Evolutionary conservation across 495 filamentous ascomycete genomes (phyloP), one percentile per base, ranked within the genome.

Genomic region (Chlorociboria aeruginascens): DNA sequence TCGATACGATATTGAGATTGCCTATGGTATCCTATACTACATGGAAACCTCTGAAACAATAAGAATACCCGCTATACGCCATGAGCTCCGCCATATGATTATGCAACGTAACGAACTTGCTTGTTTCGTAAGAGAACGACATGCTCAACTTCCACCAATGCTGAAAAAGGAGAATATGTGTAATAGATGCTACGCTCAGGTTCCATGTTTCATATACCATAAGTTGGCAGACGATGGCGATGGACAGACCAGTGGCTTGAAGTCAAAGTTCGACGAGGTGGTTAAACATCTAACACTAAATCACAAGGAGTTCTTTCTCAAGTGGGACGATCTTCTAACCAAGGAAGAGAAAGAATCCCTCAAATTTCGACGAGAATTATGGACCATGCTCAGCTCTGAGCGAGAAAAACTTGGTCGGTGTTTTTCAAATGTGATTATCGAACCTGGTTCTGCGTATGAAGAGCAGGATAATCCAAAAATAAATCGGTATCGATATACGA

Each of bases 31-130:
- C 43, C 65, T 98, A 12, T 97, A 96, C 64, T 98, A 98, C 55
- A 80, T 95, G 68, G 90, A 96, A 55, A 84, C 79, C 9, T 86
- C 85, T 1, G 81, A 89, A 53, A 94, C 82, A 7, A 73, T 85
- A 37, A 81, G 88, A 16, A 86, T 98, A 28, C 85, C 85, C 1
- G 78, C 85, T 3, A 74, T 96, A 46, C 75, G 85, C 9, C 79
- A 85, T 58, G 92, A 97, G 58, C 73, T 97, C 42, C 76, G 85
- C 13, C 88, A 95, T 44, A 93, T 98, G 88, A 82, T 98, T 46
- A 89, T 95, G 68, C 81, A 90, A 58, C 83, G 92, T n/a, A 98
- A 98, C 61, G 78, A 82, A 39, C 66, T 98, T 8, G 86, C 89
- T 8, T 81, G 80, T 43, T 90, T 83, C 62, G 74, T 94, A 30